A percentile compares a stretch with the other conserved stretches of the same genome.
phyloP scores from a whole-genome alignment of 192 early-diverging fungal species.

The Kickxella alabastrina region DNA sequence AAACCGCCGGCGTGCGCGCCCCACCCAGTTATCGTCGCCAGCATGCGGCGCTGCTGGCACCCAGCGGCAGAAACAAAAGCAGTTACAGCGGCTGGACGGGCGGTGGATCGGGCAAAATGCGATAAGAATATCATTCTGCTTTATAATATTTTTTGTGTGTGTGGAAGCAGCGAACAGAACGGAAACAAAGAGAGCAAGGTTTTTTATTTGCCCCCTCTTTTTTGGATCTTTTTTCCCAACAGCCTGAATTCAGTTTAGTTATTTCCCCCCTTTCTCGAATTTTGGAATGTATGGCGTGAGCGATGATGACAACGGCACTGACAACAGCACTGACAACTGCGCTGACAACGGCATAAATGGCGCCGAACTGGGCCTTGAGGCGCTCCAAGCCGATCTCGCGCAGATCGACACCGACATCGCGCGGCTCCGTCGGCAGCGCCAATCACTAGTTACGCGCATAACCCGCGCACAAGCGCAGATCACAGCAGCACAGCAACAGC shows the following conservation, averaged over 20 bases:
- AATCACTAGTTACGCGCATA: constrained; percentile 9
- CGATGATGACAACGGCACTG: constrained; percentile 4
- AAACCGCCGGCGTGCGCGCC: constrained; percentile 36
- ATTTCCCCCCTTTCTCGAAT: too few species aligned
- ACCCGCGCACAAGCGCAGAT: constrained; percentile 23
- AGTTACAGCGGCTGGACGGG: neutral
- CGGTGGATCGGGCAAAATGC: neutral
- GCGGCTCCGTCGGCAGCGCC: constrained; percentile 17
- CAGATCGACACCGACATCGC: constrained; percentile 22
- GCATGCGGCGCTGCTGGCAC: neutral
- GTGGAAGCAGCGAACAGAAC: too few species aligned
- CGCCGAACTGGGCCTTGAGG: neutral
- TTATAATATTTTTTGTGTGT: too few species aligned
- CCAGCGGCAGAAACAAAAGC: neutral
- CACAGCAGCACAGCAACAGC: constrained; percentile 7
- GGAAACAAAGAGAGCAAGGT: too few species aligned
- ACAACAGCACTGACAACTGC: neutral
- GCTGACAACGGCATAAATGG: neutral
- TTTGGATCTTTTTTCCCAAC: too few species aligned
- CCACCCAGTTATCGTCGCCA: constrained; percentile 28
- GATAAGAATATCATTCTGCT: too few species aligned
- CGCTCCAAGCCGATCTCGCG: constrained; percentile 14
- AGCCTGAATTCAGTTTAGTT: too few species aligned
- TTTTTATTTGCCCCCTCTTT: too few species aligned
- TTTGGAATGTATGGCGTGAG: constrained; percentile 7